Evolutionary conservation across 352 stramenopile species (phyloP), one percentile per base, ranked within the genome.

Genomic region (Phytophthora kernoviae): DNA sequence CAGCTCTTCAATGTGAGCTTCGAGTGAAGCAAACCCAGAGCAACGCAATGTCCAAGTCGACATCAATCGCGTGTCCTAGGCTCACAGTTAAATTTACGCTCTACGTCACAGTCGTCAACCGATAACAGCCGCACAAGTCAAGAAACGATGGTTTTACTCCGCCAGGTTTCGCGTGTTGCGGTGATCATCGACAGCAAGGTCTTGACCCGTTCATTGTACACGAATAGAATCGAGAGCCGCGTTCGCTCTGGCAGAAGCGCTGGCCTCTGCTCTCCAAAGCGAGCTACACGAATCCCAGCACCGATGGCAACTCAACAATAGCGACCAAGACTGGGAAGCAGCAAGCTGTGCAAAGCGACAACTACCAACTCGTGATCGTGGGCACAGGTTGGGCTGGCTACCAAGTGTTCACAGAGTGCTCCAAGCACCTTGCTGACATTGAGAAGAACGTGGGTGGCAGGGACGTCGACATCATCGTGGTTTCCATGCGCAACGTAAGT

Each of bases 331-430:
- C 24, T 15, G 22, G 58, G 12, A 36, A 20, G 21, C 53, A 68
- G 14, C 39, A 65, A 54, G 42, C 54, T 14, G 41, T 56, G n/a
- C 24, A 54, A 14, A 73, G 46, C 62, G 82, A 88, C 60, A 90
- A 90, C 62, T 74, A 90, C 63, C 80, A 81, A 60, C 54, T 67
- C 15, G 84, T 90, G 27, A 91, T 93, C 53, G 73, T 93, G 4
- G 84, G 84, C 62, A 90, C 84, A 2, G 84, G 84, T 20, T 93
- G 84, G 84, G 84, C 84, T 5, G 84, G 84, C 21, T 93, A 93
- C 62, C 64, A 90, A 49, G 73, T 93, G 61, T 85, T 90, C 56
- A 81, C 67, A 14, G 71, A 91, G 47, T 89, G 81, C 77, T 84
- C 84, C 62, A 90, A 90, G 56, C 70, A 91, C 64, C 79, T 81